These are phyloP conservation scores for Mollisiaceae sp. DNA, from an alignment of 2,329 filamentous ascomycete species.

Conservation along the genomic window DNA sequence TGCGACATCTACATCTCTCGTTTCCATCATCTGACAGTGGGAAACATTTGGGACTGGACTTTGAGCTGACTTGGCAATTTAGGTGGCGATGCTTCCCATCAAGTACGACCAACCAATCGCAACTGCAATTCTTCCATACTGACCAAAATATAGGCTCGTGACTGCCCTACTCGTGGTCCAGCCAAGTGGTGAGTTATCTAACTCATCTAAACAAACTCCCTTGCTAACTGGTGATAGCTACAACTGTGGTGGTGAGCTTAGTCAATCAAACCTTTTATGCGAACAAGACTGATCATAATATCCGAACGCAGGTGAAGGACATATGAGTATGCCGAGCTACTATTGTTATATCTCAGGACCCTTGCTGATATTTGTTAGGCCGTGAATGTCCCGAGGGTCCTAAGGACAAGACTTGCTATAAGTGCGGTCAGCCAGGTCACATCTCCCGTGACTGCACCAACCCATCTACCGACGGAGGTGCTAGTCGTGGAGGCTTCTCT, in stretches of 20 bases:
- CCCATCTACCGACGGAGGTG: slow-evolving; percentile 41
- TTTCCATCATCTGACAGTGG: neutral
- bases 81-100: slow-evolving; percentile 77
- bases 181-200: slow-evolving; percentile 72
- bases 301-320: slow-evolving; percentile 61
- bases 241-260: slow-evolving; percentile 75
- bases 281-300: slow-evolving; percentile 41
- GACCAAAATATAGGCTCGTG: slow-evolving; percentile 66
- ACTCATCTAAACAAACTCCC: slow-evolving; percentile 8
- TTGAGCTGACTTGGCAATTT: slow-evolving; percentile 38
- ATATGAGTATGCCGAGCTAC: slow-evolving; percentile 70
- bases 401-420: slow-evolving; percentile 85
- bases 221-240: slow-evolving; percentile 58
- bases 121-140: slow-evolving; percentile 27
- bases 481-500: slow-evolving; percentile 40
- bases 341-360: slow-evolving; percentile 19
- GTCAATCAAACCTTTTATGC: slow-evolving; percentile 25
- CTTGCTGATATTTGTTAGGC: slow-evolving; percentile 53
- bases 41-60: slow-evolving; percentile 31
- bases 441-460: slow-evolving; percentile 76
- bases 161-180: slow-evolving; percentile 83
- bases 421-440: slow-evolving; percentile 84
- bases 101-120: slow-evolving; percentile 57
- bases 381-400: slow-evolving; percentile 89
- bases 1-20: slow-evolving; percentile 9